Evolutionary conservation across 2,329 filamentous ascomycete genomes (phyloP), one percentile per base, ranked within the genome.

Genomic region (Aspergillus phoenicis): DNA sequence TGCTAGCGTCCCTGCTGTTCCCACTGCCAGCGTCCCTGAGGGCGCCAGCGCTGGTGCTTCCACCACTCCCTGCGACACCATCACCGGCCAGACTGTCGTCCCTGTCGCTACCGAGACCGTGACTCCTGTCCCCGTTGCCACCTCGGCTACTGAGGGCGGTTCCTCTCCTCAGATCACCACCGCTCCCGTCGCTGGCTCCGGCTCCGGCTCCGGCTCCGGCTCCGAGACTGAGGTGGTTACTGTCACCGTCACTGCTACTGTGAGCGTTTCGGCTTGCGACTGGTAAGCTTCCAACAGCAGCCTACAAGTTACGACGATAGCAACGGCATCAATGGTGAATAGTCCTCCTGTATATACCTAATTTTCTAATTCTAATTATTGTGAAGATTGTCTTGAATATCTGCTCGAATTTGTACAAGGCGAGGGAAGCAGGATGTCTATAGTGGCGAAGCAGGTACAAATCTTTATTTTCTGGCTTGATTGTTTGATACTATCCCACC

Each of bases 321-420:
- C 63, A 64, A 68, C 62, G 66, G 69, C 63, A 68, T 64, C 63
- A 64, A 61, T 59, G 57, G 63, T 64, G 41, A 64, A 62, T 62
- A 61, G 57, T 41, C 52, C 58, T 63, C 60, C 61, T 72, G 72
- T 75, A 73, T 66, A 73, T 70, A 72, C 61, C 51, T 73, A 74
- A 73, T 73, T 55, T 55, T 71, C 41, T 74, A 74, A 74, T 74
- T 70, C 59, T 72, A 70, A 70, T 65, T 62, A 52, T 49, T 62
- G 60, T 52, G 52, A 53, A 52, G 53, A 51, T 64, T 55, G 52
- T 55, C 39, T 55, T 43, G 41, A 54, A n/a, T 55, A 45, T 45
- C 22, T 55, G 39, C 52, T 36, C 41, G 38, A 55, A 24, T 38
- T 55, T 55, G 52, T 55, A 43, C 24, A 45, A 47, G 52, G 8